Base-by-base conservation (phyloP, 257 asterid genomes). In the Sherardia arvensis region DNA sequence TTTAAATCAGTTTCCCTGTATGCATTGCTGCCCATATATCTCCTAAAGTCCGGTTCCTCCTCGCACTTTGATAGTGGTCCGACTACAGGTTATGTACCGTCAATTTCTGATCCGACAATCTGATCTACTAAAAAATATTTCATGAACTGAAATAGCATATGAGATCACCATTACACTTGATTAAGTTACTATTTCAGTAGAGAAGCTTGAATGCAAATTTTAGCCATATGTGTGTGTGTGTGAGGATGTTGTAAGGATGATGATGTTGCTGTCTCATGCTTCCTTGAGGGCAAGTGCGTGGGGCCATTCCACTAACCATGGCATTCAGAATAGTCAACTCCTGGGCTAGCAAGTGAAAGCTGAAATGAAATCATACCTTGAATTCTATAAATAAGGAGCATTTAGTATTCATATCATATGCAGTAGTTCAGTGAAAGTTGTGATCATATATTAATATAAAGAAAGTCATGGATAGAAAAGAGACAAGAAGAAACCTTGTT, bases 381-480 rank as follows among this genome's bases (percentile, higher is more conserved):
- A 21, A 2, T 8, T 23, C 49, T 43, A 43, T 43, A 43, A 43
- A 43, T 43, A 34, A 10, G 53, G 3, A 7, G 9, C 43, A 40
- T 43, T 43, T 43, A 43, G 49, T 43, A 43, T 43, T 43, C 49
- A 43, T 36, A 36, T 36, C 45, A 36, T 36, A 33, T 6, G 38
- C 38, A 33, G 17, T 38, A 33, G 17, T 38, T 38, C 45, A 34
- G 14, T 32, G 36, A 34, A 34, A 38, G 45, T 38, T 38, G 45
- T 11, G 17, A 38, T 38, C 18, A 18, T 48, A 17, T 48, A 49
- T 49, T 5, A n/a, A 45, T 8, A 45, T 4, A n/a, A 7, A 49
- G 11, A 18, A 49, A 49, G 55, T 18, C 6, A 72, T 65, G 84
- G 81, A 77, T 66, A 71, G 68, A 57, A 83, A 70, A 43, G 77